These are phyloP conservation scores for Teratosphaeria zuluensis DNA, from an alignment of 2,329 filamentous ascomycete species.

Conservation along the genomic window DNA sequence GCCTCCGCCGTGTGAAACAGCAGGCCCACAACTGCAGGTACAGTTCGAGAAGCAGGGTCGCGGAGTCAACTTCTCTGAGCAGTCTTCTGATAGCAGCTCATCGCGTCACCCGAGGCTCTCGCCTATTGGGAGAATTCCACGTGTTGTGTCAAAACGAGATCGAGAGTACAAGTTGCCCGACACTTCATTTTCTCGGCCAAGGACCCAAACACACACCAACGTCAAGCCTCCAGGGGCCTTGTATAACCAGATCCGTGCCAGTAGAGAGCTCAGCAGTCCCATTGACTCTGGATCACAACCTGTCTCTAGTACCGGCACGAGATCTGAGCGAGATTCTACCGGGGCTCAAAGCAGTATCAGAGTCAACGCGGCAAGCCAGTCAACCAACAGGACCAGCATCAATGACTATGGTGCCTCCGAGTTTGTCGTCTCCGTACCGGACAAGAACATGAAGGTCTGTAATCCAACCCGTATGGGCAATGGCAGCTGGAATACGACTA, in stretches of 20 bases:
- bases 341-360: conserved; percentile 12
- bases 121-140: conserved; percentile 78
- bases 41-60: conserved; percentile 6
- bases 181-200: conserved; percentile 74
- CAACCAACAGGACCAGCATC: conserved; percentile 18
- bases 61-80: conserved; percentile 22
- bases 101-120: conserved; percentile 44
- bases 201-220: conserved; percentile 31
- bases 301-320: conserved; percentile 18
- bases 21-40: not conserved
- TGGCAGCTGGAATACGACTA: conserved; percentile 35
- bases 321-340: conserved; percentile 8
- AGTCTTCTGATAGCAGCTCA: conserved; percentile 40
- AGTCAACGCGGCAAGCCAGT: conserved; percentile 12
- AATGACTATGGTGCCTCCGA: conserved; percentile 34
- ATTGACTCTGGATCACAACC: conserved; percentile 18
- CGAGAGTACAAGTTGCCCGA: conserved; percentile 58
- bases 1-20: not conserved
- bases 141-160: conserved; percentile 58
- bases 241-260: conserved; percentile 21
- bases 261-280: conserved; percentile 21
- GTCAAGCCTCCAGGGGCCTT: conserved; percentile 17
- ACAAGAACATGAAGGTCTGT: conserved; percentile 55
- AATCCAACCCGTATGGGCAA: conserved; percentile 55
- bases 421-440: conserved; percentile 64